Base-by-base conservation (phyloP, 2,329 filamentous ascomycete species). In the Cadophora luteo-olivacea region DNA sequence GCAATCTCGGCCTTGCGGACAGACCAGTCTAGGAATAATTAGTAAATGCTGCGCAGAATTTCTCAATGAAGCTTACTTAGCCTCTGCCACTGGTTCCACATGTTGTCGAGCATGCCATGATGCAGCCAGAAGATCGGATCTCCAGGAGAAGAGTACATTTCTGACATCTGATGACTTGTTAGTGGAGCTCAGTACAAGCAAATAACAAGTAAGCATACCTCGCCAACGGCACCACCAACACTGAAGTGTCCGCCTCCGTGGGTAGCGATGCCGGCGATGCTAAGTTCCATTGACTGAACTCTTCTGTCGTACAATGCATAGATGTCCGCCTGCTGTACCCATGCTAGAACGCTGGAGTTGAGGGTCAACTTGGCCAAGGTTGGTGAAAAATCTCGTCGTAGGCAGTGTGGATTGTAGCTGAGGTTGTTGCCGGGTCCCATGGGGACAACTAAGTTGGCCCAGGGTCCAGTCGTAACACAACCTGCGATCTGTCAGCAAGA, bases 1-100 rank as follows among this genome's bases (percentile, higher is more conserved):
- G 25, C 65, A 33, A 67, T 25, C 24, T 67, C 65, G 22, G 57
- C 54, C 25, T 67, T 67, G 48, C 65, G 57, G 36, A 57, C 61
- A 16, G 65, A 32, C 65, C 65, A 67, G 49, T 55, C 24, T 32
- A 58, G 19, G 32, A 29, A 54, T 29, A 1, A 14, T 45, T 14
- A 45, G 41, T 14, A 45, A 16, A 14, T 19, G 12, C 6, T 2
- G 2, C 8, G 41, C 12, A 45, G 1, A 2, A 45, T 19, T 6
- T 45, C 6, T 6, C 2, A 45, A 45, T 6, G 24, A 11, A 32
- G 11, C 22, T 54, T 54, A 54, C 51, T 54, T 7, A 54, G 51
- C 22, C 54, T 33, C 33, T 66, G 64, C 64, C 64, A 66, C 25
- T 66, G 36, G 6, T 60, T 60, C 64, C 52, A 66, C 22, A 66